These are phyloP conservation scores for Tanacetum coccineum DNA, from an alignment of 129 eudicot genomes.

Conservation along the genomic window DNA sequence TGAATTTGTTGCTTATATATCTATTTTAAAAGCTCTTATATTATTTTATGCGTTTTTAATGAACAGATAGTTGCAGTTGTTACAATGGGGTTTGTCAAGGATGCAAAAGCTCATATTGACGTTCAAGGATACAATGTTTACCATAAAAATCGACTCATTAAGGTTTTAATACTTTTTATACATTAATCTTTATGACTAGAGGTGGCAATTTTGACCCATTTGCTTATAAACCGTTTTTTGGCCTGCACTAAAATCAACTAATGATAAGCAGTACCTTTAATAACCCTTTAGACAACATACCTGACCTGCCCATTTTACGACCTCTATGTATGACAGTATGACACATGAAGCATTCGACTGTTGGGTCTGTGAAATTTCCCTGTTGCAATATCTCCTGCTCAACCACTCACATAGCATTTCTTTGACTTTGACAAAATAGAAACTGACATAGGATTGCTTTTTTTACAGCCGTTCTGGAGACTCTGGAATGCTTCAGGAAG, in stretches of 20 bases:
- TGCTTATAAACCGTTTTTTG: not conserved
- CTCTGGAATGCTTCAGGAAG: constrained; percentile 95
- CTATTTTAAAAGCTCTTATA: constrained; percentile 3
- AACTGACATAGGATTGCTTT: not conserved
- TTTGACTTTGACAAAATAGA: not conserved
- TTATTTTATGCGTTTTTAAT: constrained; percentile 11
- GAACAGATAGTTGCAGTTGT: constrained; percentile 83
- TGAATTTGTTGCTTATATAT: constrained; percentile 20
- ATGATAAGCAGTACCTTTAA: no score
- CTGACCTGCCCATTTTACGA: no score
- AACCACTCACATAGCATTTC: not conserved
- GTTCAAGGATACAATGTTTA: constrained; percentile 98
- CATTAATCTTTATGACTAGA: not conserved
- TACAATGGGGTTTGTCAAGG: constrained; percentile 95
- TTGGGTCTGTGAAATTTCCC: no score
- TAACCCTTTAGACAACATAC: no score
- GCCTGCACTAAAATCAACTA: no score
- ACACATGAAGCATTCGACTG: no score
- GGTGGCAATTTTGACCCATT: not conserved
- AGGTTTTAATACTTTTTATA: constrained; percentile 40
- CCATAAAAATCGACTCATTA: constrained; percentile 94
- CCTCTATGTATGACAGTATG: no score
- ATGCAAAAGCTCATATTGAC: constrained; percentile 89
- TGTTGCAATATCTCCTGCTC: not conserved
- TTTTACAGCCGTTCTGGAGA: constrained; percentile 96